Conservation (phyloP, 805 yeast species). For the Candida pseudofarinosa region DNA sequence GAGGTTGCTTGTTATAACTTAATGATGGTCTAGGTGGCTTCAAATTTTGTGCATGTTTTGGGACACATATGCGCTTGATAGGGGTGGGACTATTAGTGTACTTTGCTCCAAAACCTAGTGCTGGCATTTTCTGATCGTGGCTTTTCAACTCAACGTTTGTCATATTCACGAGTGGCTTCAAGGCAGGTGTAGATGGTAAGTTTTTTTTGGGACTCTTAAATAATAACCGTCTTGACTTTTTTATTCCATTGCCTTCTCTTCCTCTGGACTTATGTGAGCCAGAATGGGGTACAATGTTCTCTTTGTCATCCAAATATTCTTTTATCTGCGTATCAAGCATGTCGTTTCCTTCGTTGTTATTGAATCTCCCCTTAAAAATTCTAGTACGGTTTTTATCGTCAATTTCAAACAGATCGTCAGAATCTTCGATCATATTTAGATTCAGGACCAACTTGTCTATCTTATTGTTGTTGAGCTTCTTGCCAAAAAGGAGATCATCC, state of each 20-base stretch:
- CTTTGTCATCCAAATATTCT: slow-evolving; percentile 26
- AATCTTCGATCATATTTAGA: slow-evolving; percentile 24
- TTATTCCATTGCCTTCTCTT: slow-evolving; percentile 11
- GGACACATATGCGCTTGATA: slow-evolving; percentile 43
- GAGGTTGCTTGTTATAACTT: slow-evolving; percentile 13
- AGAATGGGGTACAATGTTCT: slow-evolving; percentile 23
- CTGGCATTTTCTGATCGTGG: background rate
- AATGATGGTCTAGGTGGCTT: slow-evolving; percentile 31
- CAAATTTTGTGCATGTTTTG: slow-evolving; percentile 24
- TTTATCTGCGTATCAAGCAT: slow-evolving; percentile 32
- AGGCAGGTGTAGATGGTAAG: slow-evolving; percentile 19
- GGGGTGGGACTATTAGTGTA: slow-evolving; percentile 14
- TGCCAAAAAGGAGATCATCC: slow-evolving; percentile 14
- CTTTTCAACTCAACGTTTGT: slow-evolving; percentile 12
- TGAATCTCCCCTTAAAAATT: slow-evolving; percentile 32
- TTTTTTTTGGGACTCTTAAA: slow-evolving; percentile 15
- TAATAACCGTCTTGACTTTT: slow-evolving; percentile 17
- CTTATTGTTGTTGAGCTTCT: slow-evolving; percentile 30
- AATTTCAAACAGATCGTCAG: slow-evolving; percentile 22
- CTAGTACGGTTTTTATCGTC: slow-evolving; percentile 34
- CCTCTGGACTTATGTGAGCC: slow-evolving; percentile 17
- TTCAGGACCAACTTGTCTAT: slow-evolving; percentile 33
- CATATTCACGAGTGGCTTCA: slow-evolving; percentile 22
- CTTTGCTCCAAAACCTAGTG: slow-evolving; percentile 4
- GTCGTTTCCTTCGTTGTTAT: slow-evolving; percentile 11